Conservation (phyloP, 306 rosid genomes). For the Cucurbita ficifolia region DNA sequence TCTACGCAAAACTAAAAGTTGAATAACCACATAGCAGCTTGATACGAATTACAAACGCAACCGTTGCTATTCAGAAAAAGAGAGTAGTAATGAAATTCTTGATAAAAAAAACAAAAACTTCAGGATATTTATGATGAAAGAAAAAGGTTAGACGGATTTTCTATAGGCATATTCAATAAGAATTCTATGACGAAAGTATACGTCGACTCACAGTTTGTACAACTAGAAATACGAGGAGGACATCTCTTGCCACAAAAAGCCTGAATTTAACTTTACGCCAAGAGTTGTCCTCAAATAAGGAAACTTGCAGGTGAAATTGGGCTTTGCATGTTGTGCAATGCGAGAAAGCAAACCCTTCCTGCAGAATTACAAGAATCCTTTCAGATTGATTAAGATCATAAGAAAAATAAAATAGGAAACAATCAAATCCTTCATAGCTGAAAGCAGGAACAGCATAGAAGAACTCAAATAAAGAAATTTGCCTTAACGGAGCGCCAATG, state of each 20-base stretch:
- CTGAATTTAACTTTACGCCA: slow-evolving; percentile 85
- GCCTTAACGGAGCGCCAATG: slow-evolving; percentile 99
- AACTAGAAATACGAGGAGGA: slow-evolving; percentile 82
- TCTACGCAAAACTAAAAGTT: background rate
- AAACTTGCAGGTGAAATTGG: slow-evolving; percentile 77
- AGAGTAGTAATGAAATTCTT: background rate
- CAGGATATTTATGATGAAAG: background rate
- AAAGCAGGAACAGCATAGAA: slow-evolving; percentile 4
- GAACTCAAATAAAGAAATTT: slow-evolving; percentile 7
- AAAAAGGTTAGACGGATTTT: background rate
- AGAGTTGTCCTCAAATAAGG: slow-evolving; percentile 65
- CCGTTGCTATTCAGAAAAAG: background rate
- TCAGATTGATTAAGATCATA: background rate
- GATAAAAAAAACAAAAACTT: background rate
- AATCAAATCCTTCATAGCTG: background rate
- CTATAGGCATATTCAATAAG: background rate
- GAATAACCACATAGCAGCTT: background rate
- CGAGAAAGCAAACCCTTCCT: slow-evolving; percentile 99
- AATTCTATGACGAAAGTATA: background rate
- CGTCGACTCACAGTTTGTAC: slow-evolving; percentile 80
- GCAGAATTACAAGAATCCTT: background rate
- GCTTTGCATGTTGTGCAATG: slow-evolving; percentile 99
- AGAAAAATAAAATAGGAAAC: background rate
- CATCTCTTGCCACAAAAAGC: slow-evolving; percentile 94
- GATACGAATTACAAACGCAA: background rate